Evolutionary conservation across 495 filamentous ascomycete species (phyloP).

Genomic region (Aspergillus funiculosus): DNA sequence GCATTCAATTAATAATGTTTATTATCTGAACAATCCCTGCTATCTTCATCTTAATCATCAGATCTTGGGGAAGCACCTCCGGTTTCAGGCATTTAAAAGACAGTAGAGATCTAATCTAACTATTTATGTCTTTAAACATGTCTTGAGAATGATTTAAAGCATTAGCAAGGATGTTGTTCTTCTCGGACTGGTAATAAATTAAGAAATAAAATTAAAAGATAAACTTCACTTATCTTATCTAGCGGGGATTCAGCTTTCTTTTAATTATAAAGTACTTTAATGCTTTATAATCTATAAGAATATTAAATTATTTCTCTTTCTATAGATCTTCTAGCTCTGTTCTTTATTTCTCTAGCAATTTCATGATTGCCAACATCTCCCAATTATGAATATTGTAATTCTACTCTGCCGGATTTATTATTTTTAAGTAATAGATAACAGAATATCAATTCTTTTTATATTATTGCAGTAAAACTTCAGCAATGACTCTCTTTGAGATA

Average conservation of each 20-base stretch:
- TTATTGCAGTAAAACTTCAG: constrained; percentile 5
- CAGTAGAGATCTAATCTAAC: neutral
- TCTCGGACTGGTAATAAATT: constrained; percentile 9
- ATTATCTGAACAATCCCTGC: too few species aligned
- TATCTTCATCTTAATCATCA: too few species aligned
- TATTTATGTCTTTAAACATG: neutral
- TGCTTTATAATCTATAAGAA: constrained; percentile 18
- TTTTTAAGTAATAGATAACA: constrained; percentile 23
- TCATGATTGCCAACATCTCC: constrained; percentile 25
- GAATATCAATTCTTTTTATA: constrained; percentile 3
- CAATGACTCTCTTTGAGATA: constrained; percentile 7
- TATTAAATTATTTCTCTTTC: neutral
- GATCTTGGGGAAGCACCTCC: neutral
- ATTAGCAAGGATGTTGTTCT: neutral
- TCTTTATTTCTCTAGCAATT: constrained; percentile 24
- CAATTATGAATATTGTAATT: constrained; percentile 34
- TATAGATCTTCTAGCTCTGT: constrained; percentile 17
- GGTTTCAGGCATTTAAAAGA: neutral
- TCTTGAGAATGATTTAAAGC: neutral
- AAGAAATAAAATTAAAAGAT: constrained; percentile 10
- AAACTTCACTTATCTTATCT: neutral
- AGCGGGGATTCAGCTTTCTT: constrained; percentile 10
- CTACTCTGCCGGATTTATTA: constrained; percentile 18
- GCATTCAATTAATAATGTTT: too few species aligned
- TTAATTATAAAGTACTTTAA: constrained; percentile 25